A percentile compares a stretch with the other conserved stretches of the same genome.
Evolutionary conservation across 2,329 filamentous ascomycete species (phyloP).

Genomic region (Calonectria multiphialidica): DNA sequence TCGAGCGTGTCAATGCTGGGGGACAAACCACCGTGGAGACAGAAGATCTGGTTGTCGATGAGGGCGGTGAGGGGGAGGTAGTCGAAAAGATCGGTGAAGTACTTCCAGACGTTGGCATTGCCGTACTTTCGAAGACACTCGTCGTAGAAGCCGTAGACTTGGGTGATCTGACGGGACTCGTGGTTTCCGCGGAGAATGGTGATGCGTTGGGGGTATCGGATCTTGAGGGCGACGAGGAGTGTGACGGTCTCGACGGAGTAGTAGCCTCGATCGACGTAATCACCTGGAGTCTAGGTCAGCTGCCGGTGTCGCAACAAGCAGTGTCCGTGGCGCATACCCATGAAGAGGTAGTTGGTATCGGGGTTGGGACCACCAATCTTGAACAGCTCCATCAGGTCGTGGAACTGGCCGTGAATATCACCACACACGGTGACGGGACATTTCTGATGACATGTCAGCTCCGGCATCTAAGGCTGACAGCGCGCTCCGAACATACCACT

Average conservation of each 20-base stretch:
- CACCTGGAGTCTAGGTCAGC: conserved; percentile 67
- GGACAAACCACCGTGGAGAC: conserved; percentile 94
- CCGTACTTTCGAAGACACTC: conserved; percentile 97
- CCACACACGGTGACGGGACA: conserved; percentile 98
- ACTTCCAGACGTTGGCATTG: conserved; percentile 95
- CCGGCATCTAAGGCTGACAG: conserved; percentile 26
- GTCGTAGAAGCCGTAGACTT: conserved; percentile 99
- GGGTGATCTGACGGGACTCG: conserved; percentile 98
- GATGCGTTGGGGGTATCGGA: conserved; percentile 97
- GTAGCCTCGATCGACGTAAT: conserved; percentile 98
- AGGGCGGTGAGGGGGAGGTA: conserved; percentile 97
- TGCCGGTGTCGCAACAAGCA: neutral
- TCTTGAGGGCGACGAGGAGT: conserved; percentile 95
- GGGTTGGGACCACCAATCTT: conserved; percentile 98
- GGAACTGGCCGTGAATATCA: conserved; percentile 99
- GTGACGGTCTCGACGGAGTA: conserved; percentile 99
- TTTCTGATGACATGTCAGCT: conserved; percentile 72
- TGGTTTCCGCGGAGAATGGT: conserved; percentile 99
- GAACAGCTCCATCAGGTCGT: conserved; percentile 99
- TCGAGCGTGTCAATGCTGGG: conserved; percentile 97
- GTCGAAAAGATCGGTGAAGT: conserved; percentile 98
- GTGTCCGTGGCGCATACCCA: conserved; percentile 73
- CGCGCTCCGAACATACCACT: conserved; percentile 75
- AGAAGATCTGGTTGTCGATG: conserved; percentile 99
- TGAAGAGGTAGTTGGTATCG: conserved; percentile 99